Evolutionary conservation across 306 rosid genomes (phyloP).

Genomic region (Castanea mollissima): DNA sequence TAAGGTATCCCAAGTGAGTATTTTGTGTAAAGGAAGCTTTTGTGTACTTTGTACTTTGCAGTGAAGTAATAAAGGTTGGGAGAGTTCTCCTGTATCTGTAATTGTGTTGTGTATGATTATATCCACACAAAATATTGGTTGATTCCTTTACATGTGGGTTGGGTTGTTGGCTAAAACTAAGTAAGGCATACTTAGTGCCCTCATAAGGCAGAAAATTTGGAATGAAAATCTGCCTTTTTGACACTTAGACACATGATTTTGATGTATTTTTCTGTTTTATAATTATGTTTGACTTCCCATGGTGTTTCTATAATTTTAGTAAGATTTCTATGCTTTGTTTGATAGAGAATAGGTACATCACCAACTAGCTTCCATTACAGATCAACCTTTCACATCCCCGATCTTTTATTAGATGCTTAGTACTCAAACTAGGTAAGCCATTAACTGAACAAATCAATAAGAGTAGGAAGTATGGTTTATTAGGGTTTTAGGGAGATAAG

Average conservation of each 20-base stretch:
- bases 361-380: not conserved
- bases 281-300: not conserved
- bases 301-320: not conserved
- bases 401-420: not conserved
- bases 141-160: too few relatives aligned
- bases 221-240: too few relatives aligned
- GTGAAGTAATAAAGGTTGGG: too few relatives aligned
- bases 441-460: not conserved
- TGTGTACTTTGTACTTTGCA: too few relatives aligned
- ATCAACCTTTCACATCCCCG: not conserved
- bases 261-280: not conserved
- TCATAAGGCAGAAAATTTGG: too few relatives aligned
- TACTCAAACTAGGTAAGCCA: not conserved
- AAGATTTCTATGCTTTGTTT: conserved; percentile 14
- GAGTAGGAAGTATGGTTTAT: not conserved
- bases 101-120: too few relatives aligned
- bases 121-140: too few relatives aligned
- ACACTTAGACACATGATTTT: not conserved
- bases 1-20: too few relatives aligned
- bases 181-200: too few relatives aligned
- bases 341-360: not conserved
- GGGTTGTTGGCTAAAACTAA: too few relatives aligned
- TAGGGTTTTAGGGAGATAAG: not conserved
- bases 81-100: too few relatives aligned
- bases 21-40: too few relatives aligned